phyloP scores from a whole-genome alignment of 1,284 basidiomycete genomes.

The Cutaneotrichosporon cyanovorans region DNA sequence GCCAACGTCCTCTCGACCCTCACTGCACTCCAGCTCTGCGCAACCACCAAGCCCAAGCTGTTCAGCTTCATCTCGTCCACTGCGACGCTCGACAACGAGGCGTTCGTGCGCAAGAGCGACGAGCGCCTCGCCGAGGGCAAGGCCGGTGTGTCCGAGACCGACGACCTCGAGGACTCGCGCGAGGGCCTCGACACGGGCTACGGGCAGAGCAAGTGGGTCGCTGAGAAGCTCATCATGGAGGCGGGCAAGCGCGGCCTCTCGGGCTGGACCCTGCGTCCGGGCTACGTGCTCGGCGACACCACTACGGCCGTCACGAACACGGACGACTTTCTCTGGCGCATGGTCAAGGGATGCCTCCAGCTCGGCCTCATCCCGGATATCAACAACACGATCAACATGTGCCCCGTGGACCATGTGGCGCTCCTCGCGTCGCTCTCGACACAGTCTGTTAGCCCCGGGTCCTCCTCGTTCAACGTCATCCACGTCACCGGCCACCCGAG shows the following conservation, averaged over 20 bases:
- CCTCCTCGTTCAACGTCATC: conserved; percentile 56
- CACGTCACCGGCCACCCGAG: conserved; percentile 83
- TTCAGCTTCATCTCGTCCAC: conserved; percentile 93
- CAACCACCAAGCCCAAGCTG: conserved; percentile 64
- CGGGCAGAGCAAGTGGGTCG: conserved; percentile 97
- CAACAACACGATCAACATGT: conserved; percentile 97
- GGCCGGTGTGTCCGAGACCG: conserved; percentile 74
- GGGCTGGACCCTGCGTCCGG: conserved; percentile 86
- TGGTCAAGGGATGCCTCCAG: conserved; percentile 96
- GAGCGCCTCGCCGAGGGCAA: conserved; percentile 51
- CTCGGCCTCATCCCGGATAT: conserved; percentile 93
- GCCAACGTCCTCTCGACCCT: conserved; percentile 89
- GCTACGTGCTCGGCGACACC: conserved; percentile 94
- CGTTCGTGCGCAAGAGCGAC: conserved; percentile 84
- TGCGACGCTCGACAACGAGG: conserved; percentile 80
- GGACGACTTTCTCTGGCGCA: conserved; percentile 96
- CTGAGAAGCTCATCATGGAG: conserved; percentile 87
- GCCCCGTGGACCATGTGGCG: conserved; percentile 95
- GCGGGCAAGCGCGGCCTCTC: conserved; percentile 76
- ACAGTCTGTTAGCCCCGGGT: conserved; percentile 48
- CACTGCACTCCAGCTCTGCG: conserved; percentile 72
- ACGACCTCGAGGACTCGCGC: conserved; percentile 83
- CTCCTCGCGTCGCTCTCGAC: conserved; percentile 69
- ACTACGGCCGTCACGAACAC: conserved; percentile 90
- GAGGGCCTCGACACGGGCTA: conserved; percentile 79